Percentiles rank a stretch among this genome's conserved stretches.
Evolutionary conservation across 1,284 basidiomycete species (phyloP).

Genomic region (Rhizopogon parksii): DNA sequence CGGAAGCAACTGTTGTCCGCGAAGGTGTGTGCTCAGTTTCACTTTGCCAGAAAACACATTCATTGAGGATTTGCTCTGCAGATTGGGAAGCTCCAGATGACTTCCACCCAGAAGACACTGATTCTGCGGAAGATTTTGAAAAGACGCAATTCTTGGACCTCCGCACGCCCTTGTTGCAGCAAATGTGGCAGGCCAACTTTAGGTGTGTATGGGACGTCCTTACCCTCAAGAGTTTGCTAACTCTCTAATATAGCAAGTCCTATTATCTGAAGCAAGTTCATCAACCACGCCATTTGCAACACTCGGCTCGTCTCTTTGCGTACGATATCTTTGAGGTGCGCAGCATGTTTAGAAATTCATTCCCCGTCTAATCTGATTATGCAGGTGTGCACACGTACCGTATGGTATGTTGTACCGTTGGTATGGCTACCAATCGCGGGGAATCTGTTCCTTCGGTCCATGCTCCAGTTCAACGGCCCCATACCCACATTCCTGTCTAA

Average conservation of each 20-base stretch:
- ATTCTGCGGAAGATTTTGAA: constrained; percentile 71
- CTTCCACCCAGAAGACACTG: constrained; percentile 85
- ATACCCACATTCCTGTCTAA: constrained; percentile 50
- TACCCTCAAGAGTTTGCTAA: not conserved
- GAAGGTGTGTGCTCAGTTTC: constrained; percentile 52
- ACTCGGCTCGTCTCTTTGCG: constrained; percentile 86
- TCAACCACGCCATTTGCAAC: constrained; percentile 85
- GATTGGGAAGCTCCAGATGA: constrained; percentile 86
- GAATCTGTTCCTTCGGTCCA: constrained; percentile 77
- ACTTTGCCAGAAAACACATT: not conserved
- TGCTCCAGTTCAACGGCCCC: constrained; percentile 72
- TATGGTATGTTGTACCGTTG: constrained; percentile 92
- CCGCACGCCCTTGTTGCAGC: constrained; percentile 75
- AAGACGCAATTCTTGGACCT: constrained; percentile 94
- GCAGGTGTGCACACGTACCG: constrained; percentile 78
- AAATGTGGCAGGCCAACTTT: constrained; percentile 81
- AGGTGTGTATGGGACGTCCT: constrained; percentile 34
- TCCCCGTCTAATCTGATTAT: not conserved
- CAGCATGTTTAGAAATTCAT: not conserved
- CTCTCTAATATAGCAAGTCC: constrained; percentile 58
- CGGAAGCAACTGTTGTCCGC: constrained; percentile 66
- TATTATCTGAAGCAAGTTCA: constrained; percentile 97
- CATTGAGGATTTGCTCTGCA: constrained; percentile 24
- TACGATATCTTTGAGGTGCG: constrained; percentile 74
- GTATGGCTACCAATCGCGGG: constrained; percentile 88